Percentiles rank a stretch among this genome's conserved stretches.
Conservation (phyloP, 1,139 yeast species). For the Sugiyamaella grinbergsii region DNA sequence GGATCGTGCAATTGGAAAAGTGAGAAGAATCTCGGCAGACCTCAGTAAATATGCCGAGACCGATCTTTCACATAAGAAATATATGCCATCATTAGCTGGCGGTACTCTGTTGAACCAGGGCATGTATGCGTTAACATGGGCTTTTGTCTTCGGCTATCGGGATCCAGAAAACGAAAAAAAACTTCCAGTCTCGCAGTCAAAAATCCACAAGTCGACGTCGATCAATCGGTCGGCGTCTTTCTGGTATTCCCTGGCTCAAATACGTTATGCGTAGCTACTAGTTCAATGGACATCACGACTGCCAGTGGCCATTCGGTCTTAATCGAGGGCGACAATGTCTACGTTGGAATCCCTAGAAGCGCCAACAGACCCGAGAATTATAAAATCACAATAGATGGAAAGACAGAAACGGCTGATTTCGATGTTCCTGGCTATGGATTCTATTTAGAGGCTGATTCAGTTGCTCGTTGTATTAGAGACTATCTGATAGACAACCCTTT, state of each 20-base stretch:
- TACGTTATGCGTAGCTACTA: slow-evolving; percentile 37
- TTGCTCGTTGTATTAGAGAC: slow-evolving; percentile 46
- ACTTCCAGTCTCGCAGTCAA: slow-evolving; percentile 28
- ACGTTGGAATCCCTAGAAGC: slow-evolving; percentile 34
- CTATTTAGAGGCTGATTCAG: slow-evolving; percentile 54
- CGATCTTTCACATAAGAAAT: slow-evolving; percentile 31
- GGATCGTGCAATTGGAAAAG: slow-evolving; percentile 52
- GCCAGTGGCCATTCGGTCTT: slow-evolving; percentile 30
- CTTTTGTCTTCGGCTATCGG: slow-evolving; percentile 36
- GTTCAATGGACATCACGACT: slow-evolving; percentile 31
- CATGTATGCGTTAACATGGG: slow-evolving; percentile 54
- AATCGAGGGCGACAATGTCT: slow-evolving; percentile 41
- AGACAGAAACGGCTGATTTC: slow-evolving; percentile 20
- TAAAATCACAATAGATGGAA: slow-evolving; percentile 24
- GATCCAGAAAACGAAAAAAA: slow-evolving; percentile 33
- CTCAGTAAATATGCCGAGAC: slow-evolving; percentile 43
- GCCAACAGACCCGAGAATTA: slow-evolving; percentile 37
- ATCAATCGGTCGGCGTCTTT: slow-evolving; percentile 34
- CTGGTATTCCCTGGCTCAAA: slow-evolving; percentile 35
- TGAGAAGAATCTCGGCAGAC: slow-evolving; percentile 48
- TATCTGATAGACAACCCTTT: slow-evolving; percentile 43
- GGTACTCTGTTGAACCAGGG: slow-evolving; percentile 64
- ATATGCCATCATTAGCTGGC: slow-evolving; percentile 52
- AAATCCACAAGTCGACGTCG: slow-evolving; percentile 34
- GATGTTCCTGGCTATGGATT: slow-evolving; percentile 45